These are phyloP conservation scores for Pestalotiopsis sp. DNA, from an alignment of 2,329 filamentous ascomycete genomes.

Conservation along the genomic window DNA sequence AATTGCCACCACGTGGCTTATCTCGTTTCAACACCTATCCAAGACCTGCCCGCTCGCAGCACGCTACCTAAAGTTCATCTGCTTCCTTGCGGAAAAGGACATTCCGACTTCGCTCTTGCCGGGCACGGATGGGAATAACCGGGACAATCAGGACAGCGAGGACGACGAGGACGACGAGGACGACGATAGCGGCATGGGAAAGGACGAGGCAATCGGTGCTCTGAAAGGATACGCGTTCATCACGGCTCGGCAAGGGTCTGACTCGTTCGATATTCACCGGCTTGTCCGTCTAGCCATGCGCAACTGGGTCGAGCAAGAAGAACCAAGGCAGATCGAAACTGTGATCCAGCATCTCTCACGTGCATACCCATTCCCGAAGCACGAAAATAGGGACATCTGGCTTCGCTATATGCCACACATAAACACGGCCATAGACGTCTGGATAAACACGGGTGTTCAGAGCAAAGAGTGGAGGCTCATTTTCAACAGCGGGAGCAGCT, in stretches of 20 bases:
- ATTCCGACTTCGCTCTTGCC: slow-evolving; percentile 14
- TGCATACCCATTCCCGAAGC: neutral
- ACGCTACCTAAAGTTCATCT: slow-evolving; percentile 30
- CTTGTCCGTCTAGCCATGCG: slow-evolving; percentile 15
- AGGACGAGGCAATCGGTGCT: slow-evolving; percentile 12
- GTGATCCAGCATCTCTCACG: neutral
- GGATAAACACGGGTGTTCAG: neutral
- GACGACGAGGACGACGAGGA: too few relatives aligned
- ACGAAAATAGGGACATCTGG: too few relatives aligned
- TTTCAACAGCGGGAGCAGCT: neutral
- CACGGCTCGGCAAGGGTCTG: slow-evolving; percentile 27
- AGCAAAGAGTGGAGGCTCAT: neutral
- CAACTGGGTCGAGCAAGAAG: slow-evolving; percentile 14
- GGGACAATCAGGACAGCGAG: too few relatives aligned
- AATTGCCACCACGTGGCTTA: slow-evolving; percentile 34
- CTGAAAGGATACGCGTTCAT: slow-evolving; percentile 29
- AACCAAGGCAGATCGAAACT: slow-evolving; percentile 6
- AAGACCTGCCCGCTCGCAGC: slow-evolving; percentile 24
- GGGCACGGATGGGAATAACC: neutral
- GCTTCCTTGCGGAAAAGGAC: slow-evolving; percentile 19
- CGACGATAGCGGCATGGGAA: too few relatives aligned
- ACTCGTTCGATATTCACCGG: too few relatives aligned
- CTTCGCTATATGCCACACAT: neutral
- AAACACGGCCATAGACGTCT: neutral
- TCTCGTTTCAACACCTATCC: slow-evolving; percentile 34